phyloP scores from a whole-genome alignment of 2,329 filamentous ascomycete genomes.

The Leptographium flavum region DNA sequence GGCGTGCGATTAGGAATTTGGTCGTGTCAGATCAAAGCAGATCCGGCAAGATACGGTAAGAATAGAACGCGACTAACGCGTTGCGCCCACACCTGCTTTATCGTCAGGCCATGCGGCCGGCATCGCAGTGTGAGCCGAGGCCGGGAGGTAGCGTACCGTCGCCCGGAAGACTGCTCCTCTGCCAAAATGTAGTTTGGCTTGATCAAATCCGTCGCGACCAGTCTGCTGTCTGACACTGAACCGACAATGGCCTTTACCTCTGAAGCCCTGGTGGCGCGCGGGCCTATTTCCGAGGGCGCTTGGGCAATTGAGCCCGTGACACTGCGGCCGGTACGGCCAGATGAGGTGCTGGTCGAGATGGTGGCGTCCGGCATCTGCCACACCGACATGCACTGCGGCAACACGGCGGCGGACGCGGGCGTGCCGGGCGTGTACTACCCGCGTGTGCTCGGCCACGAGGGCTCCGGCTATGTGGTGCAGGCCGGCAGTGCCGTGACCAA shows the following conservation, averaged over 20 bases:
- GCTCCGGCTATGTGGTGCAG: conserved; percentile 74
- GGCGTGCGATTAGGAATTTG: too few species aligned
- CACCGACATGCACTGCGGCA: conserved; percentile 10
- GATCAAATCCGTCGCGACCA: background rate
- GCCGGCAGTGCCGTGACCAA: conserved; percentile 31
- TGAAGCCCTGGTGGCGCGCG: conserved; percentile 1
- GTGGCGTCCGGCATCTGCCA: conserved; percentile 15
- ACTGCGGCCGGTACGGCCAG: background rate
- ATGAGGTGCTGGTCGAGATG: conserved; percentile 16
- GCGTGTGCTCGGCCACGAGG: conserved; percentile 41
- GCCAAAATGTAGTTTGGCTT: too few species aligned
- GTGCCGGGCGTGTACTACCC: conserved; percentile 13
- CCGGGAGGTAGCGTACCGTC: too few species aligned
- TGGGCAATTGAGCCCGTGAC: conserved; percentile 2
- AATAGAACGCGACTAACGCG: background rate
- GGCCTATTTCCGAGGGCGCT: conserved; percentile 1
- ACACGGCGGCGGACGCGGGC: conserved; percentile 1
- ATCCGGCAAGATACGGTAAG: background rate
- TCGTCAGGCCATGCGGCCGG: too few species aligned
- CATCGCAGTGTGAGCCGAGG: too few species aligned
- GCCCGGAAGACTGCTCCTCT: background rate
- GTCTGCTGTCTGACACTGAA: background rate
- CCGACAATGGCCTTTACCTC: background rate
- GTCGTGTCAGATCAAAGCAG: background rate
- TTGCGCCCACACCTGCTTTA: too few species aligned